Base-by-base conservation (phyloP, 1,139 yeast species). In the Candida sp. region DNA sequence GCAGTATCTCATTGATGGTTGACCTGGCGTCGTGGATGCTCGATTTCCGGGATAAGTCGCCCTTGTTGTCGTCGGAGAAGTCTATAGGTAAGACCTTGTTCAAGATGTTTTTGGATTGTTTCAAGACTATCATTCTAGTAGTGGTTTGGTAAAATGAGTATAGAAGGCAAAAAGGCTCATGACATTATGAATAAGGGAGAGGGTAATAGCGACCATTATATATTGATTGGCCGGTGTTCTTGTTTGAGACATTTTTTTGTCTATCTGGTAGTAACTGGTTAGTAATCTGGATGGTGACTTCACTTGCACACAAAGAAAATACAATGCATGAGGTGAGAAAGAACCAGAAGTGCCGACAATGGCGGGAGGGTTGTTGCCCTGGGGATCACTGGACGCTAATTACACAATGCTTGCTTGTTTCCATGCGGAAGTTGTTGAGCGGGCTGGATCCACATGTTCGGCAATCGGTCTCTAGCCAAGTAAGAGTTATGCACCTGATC, bases 21-120 rank as follows among this genome's bases (percentile, higher is more conserved):
- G 41, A 11, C 30, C 41, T 38, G 17, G 30, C 41, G 26, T 38
- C 41, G 26, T 38, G 30, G 7, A 11, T 2, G n/a, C 12, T 38
- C n/a, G 41, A 38, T 23, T 25, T 38, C 22, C 8, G 12, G 2
- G 41, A 38, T n/a, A 26, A 26, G 12, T 39, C 32, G 3, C 17
- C 22, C 25, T 40, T 27, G n/a, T n/a, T n/a, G 27, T 40, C 33
- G 17, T 40, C 33, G 3, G 25, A n/a, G 28, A 40, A 5, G 28
- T 46, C 51, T 22, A 48, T 47, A 11, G 55, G 55, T 11, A 50
- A 46, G 4, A 53, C 52, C 42, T 53, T 53, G 32, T 53, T 50
- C 11, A 50, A 44, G n/a, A 50, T 11, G 6, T 48, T 35, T 27
- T 42, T 53, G 3, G 55, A 50, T 28, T 50, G 53, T 38, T 53